Conservation (phyloP, 2,329 filamentous ascomycete genomes). For the Ramularia endophylla region DNA sequence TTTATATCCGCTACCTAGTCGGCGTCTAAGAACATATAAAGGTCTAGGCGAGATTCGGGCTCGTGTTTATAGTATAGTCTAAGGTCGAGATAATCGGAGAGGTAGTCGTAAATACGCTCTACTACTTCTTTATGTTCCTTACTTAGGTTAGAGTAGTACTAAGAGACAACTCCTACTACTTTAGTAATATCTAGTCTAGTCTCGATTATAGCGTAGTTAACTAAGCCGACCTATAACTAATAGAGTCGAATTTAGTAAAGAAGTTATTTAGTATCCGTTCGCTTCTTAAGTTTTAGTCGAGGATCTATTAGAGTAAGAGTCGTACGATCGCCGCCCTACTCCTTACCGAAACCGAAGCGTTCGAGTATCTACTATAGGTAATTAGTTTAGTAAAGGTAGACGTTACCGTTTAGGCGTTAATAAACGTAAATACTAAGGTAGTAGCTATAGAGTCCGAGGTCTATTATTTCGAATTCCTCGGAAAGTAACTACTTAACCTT, state of each 20-base stretch:
- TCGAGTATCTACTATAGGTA: constrained; percentile 5
- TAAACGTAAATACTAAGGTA: constrained; percentile 7
- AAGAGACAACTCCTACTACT: constrained; percentile 4
- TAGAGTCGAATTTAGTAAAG: constrained; percentile 1
- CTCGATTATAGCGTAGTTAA: constrained; percentile 3
- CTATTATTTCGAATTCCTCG: constrained; percentile 9
- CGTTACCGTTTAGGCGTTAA: neutral
- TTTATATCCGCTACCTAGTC: constrained; percentile 4
- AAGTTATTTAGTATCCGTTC: neutral
- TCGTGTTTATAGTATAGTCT: constrained; percentile 2
- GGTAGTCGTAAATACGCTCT: constrained; percentile 1
- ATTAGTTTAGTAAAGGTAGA: constrained; percentile 7
- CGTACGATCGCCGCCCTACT: neutral
- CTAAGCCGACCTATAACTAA: constrained; percentile 1
- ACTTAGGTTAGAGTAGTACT: constrained; percentile 2
- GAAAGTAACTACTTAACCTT: constrained; percentile 1
- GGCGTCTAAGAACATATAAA: constrained; percentile 4
- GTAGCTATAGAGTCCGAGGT: constrained; percentile 8
- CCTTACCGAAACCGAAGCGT: neutral
- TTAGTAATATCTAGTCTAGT: constrained; percentile 2
- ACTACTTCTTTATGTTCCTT: neutral
- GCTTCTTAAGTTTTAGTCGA: neutral
- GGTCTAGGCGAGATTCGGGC: neutral
- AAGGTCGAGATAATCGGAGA: constrained; percentile 1
- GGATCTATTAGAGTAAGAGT: constrained; percentile 1